Conservation (phyloP, 2,329 filamentous ascomycete species). For the Aureobasidium sp. region DNA sequence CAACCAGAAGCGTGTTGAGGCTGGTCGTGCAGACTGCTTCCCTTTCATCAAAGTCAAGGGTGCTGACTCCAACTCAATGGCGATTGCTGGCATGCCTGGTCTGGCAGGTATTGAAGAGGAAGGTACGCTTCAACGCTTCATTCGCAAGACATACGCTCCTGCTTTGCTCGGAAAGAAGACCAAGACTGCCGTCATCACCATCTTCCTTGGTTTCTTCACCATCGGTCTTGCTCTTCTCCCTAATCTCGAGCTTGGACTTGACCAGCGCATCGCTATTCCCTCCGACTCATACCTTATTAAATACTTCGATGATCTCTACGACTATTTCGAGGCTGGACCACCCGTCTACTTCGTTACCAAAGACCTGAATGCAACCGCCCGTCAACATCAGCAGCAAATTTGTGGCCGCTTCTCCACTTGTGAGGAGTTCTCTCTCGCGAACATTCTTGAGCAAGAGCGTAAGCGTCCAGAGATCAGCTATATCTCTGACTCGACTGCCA, state of each 20-base stretch:
- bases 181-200: constrained; percentile 64
- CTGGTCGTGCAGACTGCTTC: constrained; percentile 80
- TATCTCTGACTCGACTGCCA: constrained; percentile 79
- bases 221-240: constrained; percentile 79
- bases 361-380: constrained; percentile 67
- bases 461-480: constrained; percentile 84
- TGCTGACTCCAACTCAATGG: constrained; percentile 57
- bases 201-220: constrained; percentile 84
- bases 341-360: constrained; percentile 94
- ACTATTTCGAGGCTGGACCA: constrained; percentile 82
- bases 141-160: constrained; percentile 83
- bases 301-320: constrained; percentile 94
- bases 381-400: constrained; percentile 70
- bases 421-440: constrained; percentile 71
- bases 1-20: constrained; percentile 86
- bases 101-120: constrained; percentile 69
- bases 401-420: constrained; percentile 91
- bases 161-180: constrained; percentile 68
- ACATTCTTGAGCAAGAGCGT: constrained; percentile 86
- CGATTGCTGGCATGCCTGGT: constrained; percentile 52
- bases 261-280: constrained; percentile 90
- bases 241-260: constrained; percentile 74
- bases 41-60: constrained; percentile 78
- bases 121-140: constrained; percentile 73
- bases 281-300: constrained; percentile 90